Percentiles rank a stretch among this genome's conserved stretches.
These are phyloP conservation scores for Coccomyxa subellipsoidea DNA, from an alignment of 163 green algal genomes.

Conservation along the genomic window DNA sequence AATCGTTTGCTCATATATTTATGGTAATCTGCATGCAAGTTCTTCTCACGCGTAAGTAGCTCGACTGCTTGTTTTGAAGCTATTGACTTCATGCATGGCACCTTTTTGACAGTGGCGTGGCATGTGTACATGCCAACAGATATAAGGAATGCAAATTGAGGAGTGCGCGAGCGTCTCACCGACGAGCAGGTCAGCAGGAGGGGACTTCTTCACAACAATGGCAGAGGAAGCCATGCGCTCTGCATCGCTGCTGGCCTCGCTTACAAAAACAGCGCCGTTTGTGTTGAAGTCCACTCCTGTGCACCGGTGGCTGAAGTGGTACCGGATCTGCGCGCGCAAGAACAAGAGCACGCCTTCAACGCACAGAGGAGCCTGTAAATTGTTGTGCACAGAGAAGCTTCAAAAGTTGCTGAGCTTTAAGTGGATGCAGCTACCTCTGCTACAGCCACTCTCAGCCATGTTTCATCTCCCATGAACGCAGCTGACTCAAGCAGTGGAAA, in stretches of 20 bases:
- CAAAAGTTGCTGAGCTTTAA: no score
- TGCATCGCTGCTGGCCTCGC: neutral
- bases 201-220: neutral
- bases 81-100: no score
- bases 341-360: neutral
- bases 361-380: no score
- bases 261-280: neutral
- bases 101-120: no score
- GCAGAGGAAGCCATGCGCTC: conserved; percentile 1
- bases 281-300: conserved; percentile 2
- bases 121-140: no score
- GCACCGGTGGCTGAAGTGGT: neutral
- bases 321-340: neutral
- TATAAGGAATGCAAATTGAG: neutral
- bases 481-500: neutral
- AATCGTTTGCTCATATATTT: no score
- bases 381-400: no score
- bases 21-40: no score
- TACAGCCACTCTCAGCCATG: neutral
- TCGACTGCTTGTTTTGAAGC: no score
- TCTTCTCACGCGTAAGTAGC: no score
- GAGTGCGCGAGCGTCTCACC: neutral
- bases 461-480: neutral
- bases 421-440: no score
- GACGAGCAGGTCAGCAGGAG: neutral